Evolutionary conservation across 2,329 filamentous ascomycete species (phyloP).

Genomic region (Fusarium euwallaceae): DNA sequence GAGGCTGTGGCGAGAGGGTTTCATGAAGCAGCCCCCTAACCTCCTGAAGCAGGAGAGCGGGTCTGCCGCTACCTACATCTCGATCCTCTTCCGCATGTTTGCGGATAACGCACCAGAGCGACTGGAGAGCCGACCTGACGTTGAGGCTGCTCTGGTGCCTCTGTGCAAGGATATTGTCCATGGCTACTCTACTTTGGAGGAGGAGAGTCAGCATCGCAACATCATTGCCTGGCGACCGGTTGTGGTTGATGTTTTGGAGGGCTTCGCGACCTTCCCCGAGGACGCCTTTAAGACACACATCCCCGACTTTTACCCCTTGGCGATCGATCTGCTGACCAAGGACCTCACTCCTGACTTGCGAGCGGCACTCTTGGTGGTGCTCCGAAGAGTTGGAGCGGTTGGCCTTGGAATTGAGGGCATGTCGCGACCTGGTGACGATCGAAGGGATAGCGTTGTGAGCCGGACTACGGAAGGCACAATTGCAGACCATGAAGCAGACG

Average conservation of each 20-base stretch:
- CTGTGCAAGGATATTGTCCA: constrained; percentile 95
- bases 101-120: constrained; percentile 88
- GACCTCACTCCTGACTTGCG: constrained; percentile 87
- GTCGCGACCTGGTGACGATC: constrained; percentile 50
- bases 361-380: constrained; percentile 79
- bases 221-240: constrained; percentile 98
- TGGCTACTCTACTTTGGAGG: constrained; percentile 87
- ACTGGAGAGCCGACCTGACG: constrained; percentile 81
- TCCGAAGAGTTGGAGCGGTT: constrained; percentile 87
- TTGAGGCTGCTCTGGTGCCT: constrained; percentile 92
- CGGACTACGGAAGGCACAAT: constrained; percentile 46
- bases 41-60: constrained; percentile 97
- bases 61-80: constrained; percentile 92
- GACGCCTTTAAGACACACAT: constrained; percentile 85
- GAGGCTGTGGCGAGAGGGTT: constrained; percentile 95
- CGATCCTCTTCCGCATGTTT: constrained; percentile 97
- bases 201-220: constrained; percentile 96
- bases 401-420: constrained; percentile 69
- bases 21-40: constrained; percentile 99
- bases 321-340: constrained; percentile 84
- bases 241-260: constrained; percentile 95
- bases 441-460: constrained; percentile 59
- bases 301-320: constrained; percentile 85
- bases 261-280: constrained; percentile 86
- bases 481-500: constrained; percentile 50